Evolutionary conservation across 202 grass and related monocot genomes (phyloP), one percentile per base, ranked within the genome.

Genomic region (Panicum virgatum): DNA sequence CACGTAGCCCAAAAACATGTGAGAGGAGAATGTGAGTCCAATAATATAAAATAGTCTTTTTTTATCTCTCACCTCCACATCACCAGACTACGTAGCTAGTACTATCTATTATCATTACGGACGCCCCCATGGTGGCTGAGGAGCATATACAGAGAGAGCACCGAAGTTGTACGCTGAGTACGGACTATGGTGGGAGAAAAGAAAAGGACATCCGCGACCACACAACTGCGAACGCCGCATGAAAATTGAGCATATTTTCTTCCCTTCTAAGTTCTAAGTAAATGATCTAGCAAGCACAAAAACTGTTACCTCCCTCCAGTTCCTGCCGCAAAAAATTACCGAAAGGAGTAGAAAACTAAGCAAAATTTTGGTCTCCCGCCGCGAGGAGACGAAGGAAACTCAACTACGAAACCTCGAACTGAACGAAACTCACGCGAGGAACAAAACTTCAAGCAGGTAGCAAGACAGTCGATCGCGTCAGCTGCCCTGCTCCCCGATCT

Each of bases 231-330:
- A 56, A 56, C 3, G 3, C 52, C 8, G n/a, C n/a, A 9, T 9
- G 52, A 6, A 54, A 54, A 58, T 12, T 58, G 22, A 59, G 56
- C 23, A 12, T 2, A 27, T 22, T 22, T 73, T 22, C 19, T 37
- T 73, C 27, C 18, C 16, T 34, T 3, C 8, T 12, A n/a, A n/a
- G n/a, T n/a, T n/a, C n/a, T n/a, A 7, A 23, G 6, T 1, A 6
- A 76, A 18, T 18, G 7, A 46, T 57, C 20, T 54, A 18, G 5
- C 9, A 12, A 25, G 12, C 5, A 9, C 45, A 52, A 85, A n/a
- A 73, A 54, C 3, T 79, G 66, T 29, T 79, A 63, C 65, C n/a
- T n/a, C n/a, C n/a, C n/a, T 77, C 64, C 83, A 32, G 22, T 25
- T 72, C 16, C 18, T 52, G 40, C 66, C 75, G 34, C 1, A 70